Base-by-base conservation (phyloP, 2,329 filamentous ascomycete species). In the Mariannaea elegans region DNA sequence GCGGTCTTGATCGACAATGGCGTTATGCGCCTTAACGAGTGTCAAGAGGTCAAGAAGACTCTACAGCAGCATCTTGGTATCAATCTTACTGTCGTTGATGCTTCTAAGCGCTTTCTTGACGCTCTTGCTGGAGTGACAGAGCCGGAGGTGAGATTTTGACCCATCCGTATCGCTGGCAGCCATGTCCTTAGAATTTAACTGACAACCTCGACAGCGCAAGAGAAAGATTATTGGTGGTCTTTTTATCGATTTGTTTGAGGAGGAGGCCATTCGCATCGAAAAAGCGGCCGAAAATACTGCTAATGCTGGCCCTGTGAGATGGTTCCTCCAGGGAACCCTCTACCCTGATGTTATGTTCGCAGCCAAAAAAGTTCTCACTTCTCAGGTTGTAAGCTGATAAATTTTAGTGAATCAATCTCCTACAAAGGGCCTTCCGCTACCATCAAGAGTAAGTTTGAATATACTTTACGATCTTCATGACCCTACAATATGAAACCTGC, bases 71-170 rank as follows among this genome's bases (percentile, higher is more conserved):
- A 95, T 66, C 85, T 98, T 1, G 92, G 92, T 2, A 96, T 98
- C 76, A 95, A 97, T 76, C 82, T 98, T 3, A 97, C 92, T 0
- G 90, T 98, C 24, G 87, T 96, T 2, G 91, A 98, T 73, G 93
- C 87, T 0, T 84, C 85, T 9, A 83, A 96, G 61, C 80, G 85
- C 23, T 98, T 98, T 82, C 81, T 97, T n/a, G 79, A 80, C 27
- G 83, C 88, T 21, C 87, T 98, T 1, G 85, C 87, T 65, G 94
- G 93, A 16, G 86, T 97, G 23, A 81, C 79, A 0, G 92, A 88
- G 27, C 94, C 94, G 0, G 94, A 98, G 78, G 86, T 86, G n/a
- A n/a, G n/a, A n/a, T n/a, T n/a, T n/a, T n/a, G n/a, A n/a, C n/a
- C n/a, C n/a, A n/a, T n/a, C n/a, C n/a, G n/a, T n/a, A n/a, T n/a